These are phyloP conservation scores for Diutina pseudorugosa DNA, from an alignment of 1,139 yeast species.

Conservation along the genomic window DNA sequence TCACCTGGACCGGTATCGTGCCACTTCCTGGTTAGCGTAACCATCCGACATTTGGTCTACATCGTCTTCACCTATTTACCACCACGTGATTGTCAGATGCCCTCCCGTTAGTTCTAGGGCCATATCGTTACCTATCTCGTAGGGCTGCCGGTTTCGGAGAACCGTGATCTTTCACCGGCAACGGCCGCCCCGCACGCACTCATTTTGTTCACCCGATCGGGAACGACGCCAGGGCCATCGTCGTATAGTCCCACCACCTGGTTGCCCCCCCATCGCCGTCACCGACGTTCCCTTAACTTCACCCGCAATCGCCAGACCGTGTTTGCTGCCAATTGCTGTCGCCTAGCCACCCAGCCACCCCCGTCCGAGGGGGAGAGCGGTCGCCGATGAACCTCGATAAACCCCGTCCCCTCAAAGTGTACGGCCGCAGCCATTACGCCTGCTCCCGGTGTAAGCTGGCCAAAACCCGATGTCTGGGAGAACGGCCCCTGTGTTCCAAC, in stretches of 20 bases:
- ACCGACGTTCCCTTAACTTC: neutral
- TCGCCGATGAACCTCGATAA: neutral
- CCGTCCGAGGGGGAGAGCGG: neutral
- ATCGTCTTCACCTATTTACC: no score
- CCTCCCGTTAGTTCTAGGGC: no score
- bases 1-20: no score
- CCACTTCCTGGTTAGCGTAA: no score
- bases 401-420: slow-evolving; percentile 29
- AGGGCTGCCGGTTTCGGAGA: neutral
- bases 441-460: slow-evolving; percentile 27
- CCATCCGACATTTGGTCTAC: no score
- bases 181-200: neutral
- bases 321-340: neutral
- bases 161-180: neutral
- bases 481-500: slow-evolving; percentile 27
- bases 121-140: neutral
- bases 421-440: slow-evolving; percentile 30
- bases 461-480: slow-evolving; percentile 33
- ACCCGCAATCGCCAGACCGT: neutral
- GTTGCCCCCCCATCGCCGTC: no score
- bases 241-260: neutral
- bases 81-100: no score
- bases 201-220: neutral
- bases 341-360: neutral
- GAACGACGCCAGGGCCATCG: neutral